phyloP scores from a whole-genome alignment of 345 rosid genomes.

The Murraya koenigii region DNA sequence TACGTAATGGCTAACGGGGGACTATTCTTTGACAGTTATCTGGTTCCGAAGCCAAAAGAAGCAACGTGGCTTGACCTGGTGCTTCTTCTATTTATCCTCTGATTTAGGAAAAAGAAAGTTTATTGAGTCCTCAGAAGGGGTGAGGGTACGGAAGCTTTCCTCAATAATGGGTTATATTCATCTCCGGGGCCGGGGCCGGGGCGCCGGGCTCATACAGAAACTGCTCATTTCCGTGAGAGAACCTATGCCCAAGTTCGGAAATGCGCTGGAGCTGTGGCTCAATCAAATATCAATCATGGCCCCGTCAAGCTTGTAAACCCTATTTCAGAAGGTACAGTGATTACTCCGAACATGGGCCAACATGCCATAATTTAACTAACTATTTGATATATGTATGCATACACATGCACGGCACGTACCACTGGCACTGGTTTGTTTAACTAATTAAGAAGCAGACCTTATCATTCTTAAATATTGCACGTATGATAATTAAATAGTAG shows the following conservation, averaged over 20 bases:
- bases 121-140: constrained; percentile 24
- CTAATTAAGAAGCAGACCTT: too few relatives aligned
- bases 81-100: constrained; percentile 28
- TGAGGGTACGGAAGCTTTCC: constrained; percentile 17
- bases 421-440: too few relatives aligned
- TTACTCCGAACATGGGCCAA: too few relatives aligned
- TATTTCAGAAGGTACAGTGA: constrained; percentile 32
- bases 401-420: too few relatives aligned
- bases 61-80: constrained; percentile 36
- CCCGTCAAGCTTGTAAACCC: constrained; percentile 25
- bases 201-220: constrained; percentile 26
- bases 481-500: too few relatives aligned
- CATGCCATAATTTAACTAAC: too few relatives aligned
- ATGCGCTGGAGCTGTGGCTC: constrained; percentile 26
- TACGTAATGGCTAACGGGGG: neutral
- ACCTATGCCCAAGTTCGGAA: constrained; percentile 21
- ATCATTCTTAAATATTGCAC: too few relatives aligned
- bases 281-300: constrained; percentile 48
- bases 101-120: constrained; percentile 19
- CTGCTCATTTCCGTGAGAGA: constrained; percentile 24
- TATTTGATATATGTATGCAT: too few relatives aligned
- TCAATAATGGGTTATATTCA: constrained; percentile 45
- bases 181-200: too few relatives aligned
- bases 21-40: constrained; percentile 19
- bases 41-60: constrained; percentile 36